Evolutionary conservation across 2,329 filamentous ascomycete species (phyloP).

Genomic region (Aureobasidium sp.): DNA sequence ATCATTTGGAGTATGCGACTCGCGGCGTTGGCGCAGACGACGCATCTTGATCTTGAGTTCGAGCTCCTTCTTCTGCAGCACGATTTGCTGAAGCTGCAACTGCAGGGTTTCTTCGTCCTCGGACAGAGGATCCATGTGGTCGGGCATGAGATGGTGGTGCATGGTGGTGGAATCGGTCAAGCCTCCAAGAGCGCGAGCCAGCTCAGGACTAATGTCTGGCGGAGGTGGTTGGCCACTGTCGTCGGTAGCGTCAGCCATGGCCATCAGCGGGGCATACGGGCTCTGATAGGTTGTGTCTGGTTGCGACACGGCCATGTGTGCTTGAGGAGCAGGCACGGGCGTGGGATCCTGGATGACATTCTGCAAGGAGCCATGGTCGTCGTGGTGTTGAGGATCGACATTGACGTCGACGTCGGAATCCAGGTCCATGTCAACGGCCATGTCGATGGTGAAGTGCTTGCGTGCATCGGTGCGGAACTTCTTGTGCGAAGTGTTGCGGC

Average conservation of each 20-base stretch:
- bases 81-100: constrained; percentile 31
- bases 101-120: constrained; percentile 32
- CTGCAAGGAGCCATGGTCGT: constrained; percentile 16
- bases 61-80: constrained; percentile 31
- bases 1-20: constrained; percentile 8
- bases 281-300: constrained; percentile 25
- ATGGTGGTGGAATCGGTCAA: not conserved
- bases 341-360: constrained; percentile 16
- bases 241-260: constrained; percentile 19
- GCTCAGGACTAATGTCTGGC: constrained; percentile 16
- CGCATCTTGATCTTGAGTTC: constrained; percentile 32
- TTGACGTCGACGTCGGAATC: not conserved
- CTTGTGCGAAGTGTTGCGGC: constrained; percentile 22
- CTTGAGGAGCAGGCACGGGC: not conserved
- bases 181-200: constrained; percentile 14
- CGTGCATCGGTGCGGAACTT: constrained; percentile 21
- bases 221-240: constrained; percentile 18
- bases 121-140: constrained; percentile 20
- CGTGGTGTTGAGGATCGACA: not conserved
- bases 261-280: constrained; percentile 28
- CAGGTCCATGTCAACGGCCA: not conserved
- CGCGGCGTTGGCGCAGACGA: constrained; percentile 21
- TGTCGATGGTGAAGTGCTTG: constrained; percentile 19
- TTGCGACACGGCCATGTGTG: not conserved
- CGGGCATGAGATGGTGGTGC: constrained; percentile 12